These are phyloP conservation scores for Cordyceps cicadae DNA, from an alignment of 2,329 filamentous ascomycete genomes.

Conservation along the genomic window DNA sequence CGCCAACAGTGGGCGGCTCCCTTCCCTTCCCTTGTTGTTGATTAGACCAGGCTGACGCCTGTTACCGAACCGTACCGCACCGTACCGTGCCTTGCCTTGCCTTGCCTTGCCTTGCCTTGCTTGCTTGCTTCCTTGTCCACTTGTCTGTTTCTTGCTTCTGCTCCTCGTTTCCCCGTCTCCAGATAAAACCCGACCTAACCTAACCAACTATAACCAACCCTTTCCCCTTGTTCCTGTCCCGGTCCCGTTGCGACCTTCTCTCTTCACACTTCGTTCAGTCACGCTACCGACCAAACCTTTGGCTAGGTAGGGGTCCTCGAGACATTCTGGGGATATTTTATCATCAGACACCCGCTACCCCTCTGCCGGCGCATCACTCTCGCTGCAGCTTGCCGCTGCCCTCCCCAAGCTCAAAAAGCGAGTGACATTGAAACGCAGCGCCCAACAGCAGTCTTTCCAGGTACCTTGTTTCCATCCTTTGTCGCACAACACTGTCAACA, in stretches of 20 bases:
- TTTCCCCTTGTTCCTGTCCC: neutral
- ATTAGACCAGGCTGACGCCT: slow-evolving; percentile 8
- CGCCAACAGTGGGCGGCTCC: neutral
- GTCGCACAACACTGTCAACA: neutral
- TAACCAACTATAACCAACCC: neutral
- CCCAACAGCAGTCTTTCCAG: neutral
- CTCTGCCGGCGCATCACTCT: neutral
- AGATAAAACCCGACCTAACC: neutral
- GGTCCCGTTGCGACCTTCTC: neutral
- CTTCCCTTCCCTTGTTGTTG: neutral
- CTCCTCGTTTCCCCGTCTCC: neutral
- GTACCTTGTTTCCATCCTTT: neutral
- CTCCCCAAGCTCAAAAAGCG: neutral
- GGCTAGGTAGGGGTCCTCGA: neutral
- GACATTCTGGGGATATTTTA: neutral
- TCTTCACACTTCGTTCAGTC: neutral
- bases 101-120: neutral
- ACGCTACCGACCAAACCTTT: neutral
- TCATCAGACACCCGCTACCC: neutral
- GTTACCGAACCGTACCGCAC: neutral
- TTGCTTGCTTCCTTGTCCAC: too few relatives aligned
- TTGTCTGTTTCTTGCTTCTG: neutral
- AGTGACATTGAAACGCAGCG: neutral
- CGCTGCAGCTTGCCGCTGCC: neutral
- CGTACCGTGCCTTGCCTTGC: neutral